A percentile compares a stretch with the other conserved stretches of the same genome.
Evolutionary conservation across 345 rosid species (phyloP).

Genomic region (Mercurialis annua): DNA sequence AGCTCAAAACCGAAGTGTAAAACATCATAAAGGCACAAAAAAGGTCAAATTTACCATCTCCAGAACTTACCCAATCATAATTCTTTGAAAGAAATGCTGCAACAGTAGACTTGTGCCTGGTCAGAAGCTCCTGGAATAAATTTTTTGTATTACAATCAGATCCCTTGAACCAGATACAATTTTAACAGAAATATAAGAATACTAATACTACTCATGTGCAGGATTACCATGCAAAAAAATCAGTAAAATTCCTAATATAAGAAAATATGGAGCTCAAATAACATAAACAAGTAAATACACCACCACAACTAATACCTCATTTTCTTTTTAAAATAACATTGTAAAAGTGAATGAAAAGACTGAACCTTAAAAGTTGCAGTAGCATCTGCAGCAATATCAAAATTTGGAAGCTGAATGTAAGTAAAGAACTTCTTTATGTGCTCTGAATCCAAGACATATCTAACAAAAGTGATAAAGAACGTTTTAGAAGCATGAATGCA

Average conservation of each 20-base stretch:
- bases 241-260: neutral
- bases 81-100: conserved; percentile 87
- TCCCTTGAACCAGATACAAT: too few species aligned
- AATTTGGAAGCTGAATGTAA: conserved; percentile 45
- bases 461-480: conserved; percentile 22
- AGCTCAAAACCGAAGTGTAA: neutral
- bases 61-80: conserved; percentile 77
- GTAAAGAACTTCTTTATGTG: conserved; percentile 42
- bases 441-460: conserved; percentile 42
- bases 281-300: neutral
- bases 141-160: neutral
- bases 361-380: conserved; percentile 83
- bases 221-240: neutral
- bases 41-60: neutral
- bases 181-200: too few species aligned
- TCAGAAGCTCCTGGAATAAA: conserved; percentile 72
- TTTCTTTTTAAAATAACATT: neutral
- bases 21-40: neutral
- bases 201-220: neutral
- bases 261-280: neutral
- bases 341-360: conserved; percentile 7
- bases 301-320: neutral
- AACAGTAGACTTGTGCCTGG: conserved; percentile 97
- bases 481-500: conserved; percentile 1
- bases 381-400: conserved; percentile 48